Conservation (phyloP, 352 stramenopile species). For the Phytophthora idaei region DNA sequence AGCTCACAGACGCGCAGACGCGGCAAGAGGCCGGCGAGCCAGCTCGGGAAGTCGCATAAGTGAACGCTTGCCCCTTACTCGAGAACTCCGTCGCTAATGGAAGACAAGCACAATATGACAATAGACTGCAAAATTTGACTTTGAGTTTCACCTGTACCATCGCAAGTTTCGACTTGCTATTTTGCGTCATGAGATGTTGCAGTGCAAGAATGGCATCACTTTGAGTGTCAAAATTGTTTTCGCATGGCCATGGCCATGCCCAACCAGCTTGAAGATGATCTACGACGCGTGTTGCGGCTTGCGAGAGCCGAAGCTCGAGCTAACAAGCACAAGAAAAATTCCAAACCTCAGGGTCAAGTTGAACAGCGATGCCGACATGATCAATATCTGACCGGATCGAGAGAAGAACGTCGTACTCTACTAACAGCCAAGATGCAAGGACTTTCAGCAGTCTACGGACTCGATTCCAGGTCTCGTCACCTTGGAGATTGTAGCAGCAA, state of each 20-base stretch:
- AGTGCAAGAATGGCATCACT: conserved; percentile 22
- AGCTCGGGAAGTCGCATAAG: conserved; percentile 49
- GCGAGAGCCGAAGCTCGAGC: conserved; percentile 32
- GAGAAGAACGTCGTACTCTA: conserved; percentile 26
- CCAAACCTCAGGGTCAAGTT: conserved; percentile 4
- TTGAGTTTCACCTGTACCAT: conserved; percentile 12
- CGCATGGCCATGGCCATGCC: conserved; percentile 14
- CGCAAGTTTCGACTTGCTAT: conserved; percentile 13
- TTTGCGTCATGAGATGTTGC: conserved; percentile 21
- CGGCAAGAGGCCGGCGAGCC: conserved; percentile 56
- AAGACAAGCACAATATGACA: conserved; percentile 26
- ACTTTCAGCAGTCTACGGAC: conserved; percentile 40
- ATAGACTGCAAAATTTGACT: conserved; percentile 30
- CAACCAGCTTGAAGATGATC: conserved; percentile 58
- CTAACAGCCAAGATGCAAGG: conserved; percentile 38
- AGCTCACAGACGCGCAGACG: conserved; percentile 29
- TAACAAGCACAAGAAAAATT: conserved; percentile 17
- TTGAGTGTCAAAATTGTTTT: background rate
- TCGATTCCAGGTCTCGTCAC: conserved; percentile 31
- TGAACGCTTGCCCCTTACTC: no score
- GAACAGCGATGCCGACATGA: conserved; percentile 42
- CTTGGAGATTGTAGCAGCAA: conserved; percentile 33
- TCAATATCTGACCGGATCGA: conserved; percentile 13
- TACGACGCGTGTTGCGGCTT: conserved; percentile 61
- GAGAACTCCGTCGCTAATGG: conserved; percentile 23